Evolutionary conservation across 208 protist species (phyloP).

Genomic region (Leishmania amazonensis): DNA sequence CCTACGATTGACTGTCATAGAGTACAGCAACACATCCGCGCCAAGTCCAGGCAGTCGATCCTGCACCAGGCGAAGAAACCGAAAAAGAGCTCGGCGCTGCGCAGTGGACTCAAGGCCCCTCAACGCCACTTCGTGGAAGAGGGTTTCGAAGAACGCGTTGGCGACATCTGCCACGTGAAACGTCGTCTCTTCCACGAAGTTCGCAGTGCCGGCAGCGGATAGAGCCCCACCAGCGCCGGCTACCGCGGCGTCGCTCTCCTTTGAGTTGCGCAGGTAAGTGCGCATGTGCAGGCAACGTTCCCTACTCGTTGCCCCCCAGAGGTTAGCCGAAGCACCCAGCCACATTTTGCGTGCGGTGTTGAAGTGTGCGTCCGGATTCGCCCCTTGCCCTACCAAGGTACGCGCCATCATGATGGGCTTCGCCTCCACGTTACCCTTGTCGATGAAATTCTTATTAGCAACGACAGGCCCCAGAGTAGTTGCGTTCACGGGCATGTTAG

Average conservation of each 20-base stretch:
- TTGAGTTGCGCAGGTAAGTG: slow-evolving; percentile 20
- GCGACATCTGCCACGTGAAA: slow-evolving; percentile 50
- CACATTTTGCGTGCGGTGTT: slow-evolving; percentile 15
- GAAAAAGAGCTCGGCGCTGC: slow-evolving; percentile 32
- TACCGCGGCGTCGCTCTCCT: slow-evolving; percentile 6
- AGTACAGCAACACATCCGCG: slow-evolving; percentile 37
- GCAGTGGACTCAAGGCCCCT: slow-evolving; percentile 28
- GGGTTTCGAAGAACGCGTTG: slow-evolving; percentile 64
- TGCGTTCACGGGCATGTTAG: neutral
- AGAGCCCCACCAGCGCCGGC: neutral
- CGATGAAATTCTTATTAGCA: neutral
- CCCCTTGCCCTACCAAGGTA: slow-evolving; percentile 8
- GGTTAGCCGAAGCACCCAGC: neutral
- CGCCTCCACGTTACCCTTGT: neutral
- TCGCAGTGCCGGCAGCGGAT: no score
- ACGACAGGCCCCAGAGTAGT: slow-evolving; percentile 2
- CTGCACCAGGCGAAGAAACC: slow-evolving; percentile 53
- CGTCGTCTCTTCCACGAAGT: slow-evolving; percentile 43
- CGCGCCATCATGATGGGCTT: slow-evolving; percentile 5
- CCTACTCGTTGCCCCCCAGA: slow-evolving; percentile 1
- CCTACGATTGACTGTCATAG: slow-evolving; percentile 9
- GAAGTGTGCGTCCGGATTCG: neutral
- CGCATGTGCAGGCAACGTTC: slow-evolving; percentile 29
- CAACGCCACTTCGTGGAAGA: slow-evolving; percentile 65
- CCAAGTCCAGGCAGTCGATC: slow-evolving; percentile 40